phyloP scores from a whole-genome alignment of 345 rosid genomes.

The Hypericum androsaemum region DNA sequence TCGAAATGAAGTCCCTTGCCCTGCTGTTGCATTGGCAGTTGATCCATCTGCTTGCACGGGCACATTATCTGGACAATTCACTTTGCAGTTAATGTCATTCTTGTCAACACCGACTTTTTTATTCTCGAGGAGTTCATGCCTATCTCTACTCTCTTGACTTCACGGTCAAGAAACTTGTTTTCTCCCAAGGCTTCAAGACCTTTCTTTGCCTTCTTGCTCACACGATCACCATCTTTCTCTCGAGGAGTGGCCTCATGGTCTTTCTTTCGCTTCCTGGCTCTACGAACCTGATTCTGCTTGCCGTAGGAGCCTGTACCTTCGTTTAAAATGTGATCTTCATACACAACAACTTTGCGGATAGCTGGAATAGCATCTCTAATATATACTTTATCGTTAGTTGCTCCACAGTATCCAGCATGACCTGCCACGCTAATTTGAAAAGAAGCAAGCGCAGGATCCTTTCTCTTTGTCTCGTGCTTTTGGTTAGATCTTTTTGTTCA shows the following conservation, averaged over 20 bases:
- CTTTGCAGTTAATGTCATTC: too few species aligned
- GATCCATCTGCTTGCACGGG: too few species aligned
- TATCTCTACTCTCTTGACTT: too few species aligned
- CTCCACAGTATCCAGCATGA: neutral
- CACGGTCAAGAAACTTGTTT: neutral
- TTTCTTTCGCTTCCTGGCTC: neutral
- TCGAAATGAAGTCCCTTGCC: too few species aligned
- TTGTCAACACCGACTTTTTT: too few species aligned
- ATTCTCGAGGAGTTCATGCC: too few species aligned
- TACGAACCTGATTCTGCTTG: neutral
- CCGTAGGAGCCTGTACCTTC: neutral
- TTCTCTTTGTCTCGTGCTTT: too few species aligned
- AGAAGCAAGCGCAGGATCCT: too few species aligned
- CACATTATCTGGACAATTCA: too few species aligned
- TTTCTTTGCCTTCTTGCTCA: neutral
- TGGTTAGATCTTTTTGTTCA: neutral
- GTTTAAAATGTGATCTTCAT: neutral
- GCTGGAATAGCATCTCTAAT: neutral
- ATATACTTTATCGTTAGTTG: neutral
- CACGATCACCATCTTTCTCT: neutral
- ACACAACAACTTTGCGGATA: constrained; percentile 3
- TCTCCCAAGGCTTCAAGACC: neutral
- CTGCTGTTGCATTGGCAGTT: too few species aligned
- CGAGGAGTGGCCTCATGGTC: neutral
- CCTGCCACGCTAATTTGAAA: neutral